These are phyloP conservation scores for Fusarium chlamydosporum DNA, from an alignment of 2,329 filamentous ascomycete species.

Conservation along the genomic window DNA sequence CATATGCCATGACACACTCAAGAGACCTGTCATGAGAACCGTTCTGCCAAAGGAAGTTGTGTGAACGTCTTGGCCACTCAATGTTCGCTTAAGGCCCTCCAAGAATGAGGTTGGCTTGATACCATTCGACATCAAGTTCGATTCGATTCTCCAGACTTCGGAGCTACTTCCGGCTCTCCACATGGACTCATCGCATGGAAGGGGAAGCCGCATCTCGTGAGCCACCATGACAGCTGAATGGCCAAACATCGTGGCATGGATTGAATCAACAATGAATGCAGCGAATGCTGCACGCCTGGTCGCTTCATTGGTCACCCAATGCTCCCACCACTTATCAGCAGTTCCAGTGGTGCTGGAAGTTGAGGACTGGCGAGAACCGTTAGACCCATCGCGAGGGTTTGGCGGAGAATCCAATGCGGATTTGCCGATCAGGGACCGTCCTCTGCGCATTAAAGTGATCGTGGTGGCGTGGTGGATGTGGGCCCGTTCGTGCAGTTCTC, in stretches of 20 bases:
- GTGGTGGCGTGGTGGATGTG: constrained; percentile 98
- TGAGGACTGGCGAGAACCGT: constrained; percentile 72
- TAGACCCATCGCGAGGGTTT: constrained; percentile 72
- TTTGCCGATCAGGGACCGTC: constrained; percentile 89
- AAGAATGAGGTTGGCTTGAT: constrained; percentile 89
- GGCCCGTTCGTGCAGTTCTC: constrained; percentile 90
- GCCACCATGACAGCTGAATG: constrained; percentile 98
- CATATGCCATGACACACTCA: constrained; percentile 98
- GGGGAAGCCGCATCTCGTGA: constrained; percentile 90
- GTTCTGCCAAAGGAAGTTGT: constrained; percentile 95
- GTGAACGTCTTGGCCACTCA: constrained; percentile 86
- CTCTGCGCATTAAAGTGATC: constrained; percentile 93
- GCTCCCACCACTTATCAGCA: constrained; percentile 92
- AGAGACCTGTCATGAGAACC: constrained; percentile 91
- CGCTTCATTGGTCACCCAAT: constrained; percentile 95
- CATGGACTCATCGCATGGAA: constrained; percentile 92
- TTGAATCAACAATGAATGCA: constrained; percentile 94
- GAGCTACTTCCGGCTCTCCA: constrained; percentile 92
- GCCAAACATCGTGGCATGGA: constrained; percentile 97
- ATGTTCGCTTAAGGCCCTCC: constrained; percentile 88
- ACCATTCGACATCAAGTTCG: constrained; percentile 82
- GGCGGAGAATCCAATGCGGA: constrained; percentile 88
- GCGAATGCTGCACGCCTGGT: constrained; percentile 92
- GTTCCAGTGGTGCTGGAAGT: constrained; percentile 75
- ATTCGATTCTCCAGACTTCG: constrained; percentile 87